Evolutionary conservation across 352 stramenopile species (phyloP), one percentile per base, ranked within the genome.

Genomic region (Salisapilia sapeloensis): DNA sequence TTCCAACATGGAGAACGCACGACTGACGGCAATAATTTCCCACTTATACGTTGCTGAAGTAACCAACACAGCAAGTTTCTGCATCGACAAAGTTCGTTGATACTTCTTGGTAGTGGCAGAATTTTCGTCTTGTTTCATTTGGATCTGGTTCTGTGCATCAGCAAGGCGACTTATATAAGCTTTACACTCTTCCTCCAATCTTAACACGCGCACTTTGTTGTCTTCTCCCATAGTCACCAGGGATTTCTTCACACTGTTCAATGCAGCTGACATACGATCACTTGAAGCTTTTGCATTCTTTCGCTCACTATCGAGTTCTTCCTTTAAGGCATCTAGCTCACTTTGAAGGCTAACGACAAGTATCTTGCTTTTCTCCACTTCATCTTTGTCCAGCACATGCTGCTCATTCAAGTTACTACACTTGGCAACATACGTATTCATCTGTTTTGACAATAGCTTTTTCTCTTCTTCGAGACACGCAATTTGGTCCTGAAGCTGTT

Each of bases 201-300:
- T n/a, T n/a, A n/a, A n/a, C n/a, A n/a, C n/a, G 1, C 54, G 48
- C 14, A 44, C 20, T 15, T 57, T 64, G 34, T 82, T 82, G 20
- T 83, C 64, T n/a, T 70, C 49, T 33, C 82, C 71, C 46, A 81
- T 53, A 0, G 46, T 41, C 16, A 69, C 57, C 14, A 84, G 32
- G 0, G 71, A 76, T 4, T 37, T 42, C 29, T 81, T 82, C 18
- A 84, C 67, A 0, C 60, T 56, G 3, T 42, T 13, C 0, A 87
- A 18, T 2, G 67, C 58, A n/a, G 63, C 63, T 0, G 62, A 62
- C 40, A 76, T 71, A 17, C 71, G 51, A 8, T 82, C 62, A 21
- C 60, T 72, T 0, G 56, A 40, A 13, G 19, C 48, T 24, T 72
- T 66, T 0, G 47, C 53, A 16, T 71, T 69, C 14, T 59, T 35